These are phyloP conservation scores for Pelargonium nanum DNA, from an alignment of 345 rosid species.

Conservation along the genomic window DNA sequence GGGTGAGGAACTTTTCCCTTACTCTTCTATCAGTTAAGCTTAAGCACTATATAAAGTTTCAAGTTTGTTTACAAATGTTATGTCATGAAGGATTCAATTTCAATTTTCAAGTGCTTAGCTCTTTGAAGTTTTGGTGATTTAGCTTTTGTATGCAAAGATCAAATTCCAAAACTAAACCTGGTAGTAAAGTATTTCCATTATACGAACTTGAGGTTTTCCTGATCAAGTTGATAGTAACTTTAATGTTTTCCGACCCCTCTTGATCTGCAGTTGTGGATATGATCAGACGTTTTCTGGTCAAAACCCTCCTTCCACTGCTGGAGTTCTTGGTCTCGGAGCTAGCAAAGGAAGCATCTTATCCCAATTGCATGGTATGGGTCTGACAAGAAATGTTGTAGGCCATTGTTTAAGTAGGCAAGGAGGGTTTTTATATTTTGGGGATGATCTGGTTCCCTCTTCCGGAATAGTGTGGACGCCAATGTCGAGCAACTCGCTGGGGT, in stretches of 20 bases:
- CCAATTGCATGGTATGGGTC: conserved; percentile 37
- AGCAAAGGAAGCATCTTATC: conserved; percentile 60
- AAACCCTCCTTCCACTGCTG: conserved; percentile 53
- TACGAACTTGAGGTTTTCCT: neutral
- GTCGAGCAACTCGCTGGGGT: conserved; percentile 28
- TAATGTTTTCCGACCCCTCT: neutral
- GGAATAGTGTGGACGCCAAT: conserved; percentile 60
- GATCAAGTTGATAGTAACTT: neutral
- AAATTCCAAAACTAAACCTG: no score
- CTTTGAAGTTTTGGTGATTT: neutral
- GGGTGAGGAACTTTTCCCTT: conserved; percentile 40
- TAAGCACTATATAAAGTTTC: neutral
- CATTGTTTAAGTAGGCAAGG: conserved; percentile 73
- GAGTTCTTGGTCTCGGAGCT: conserved; percentile 75
- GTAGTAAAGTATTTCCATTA: no score
- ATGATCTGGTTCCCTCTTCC: conserved; percentile 46
- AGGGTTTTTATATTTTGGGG: conserved; percentile 79
- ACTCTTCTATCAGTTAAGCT: conserved; percentile 1
- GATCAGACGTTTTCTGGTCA: conserved; percentile 41
- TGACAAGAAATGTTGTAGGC: conserved; percentile 51
- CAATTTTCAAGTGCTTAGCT: no score
- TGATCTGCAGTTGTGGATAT: conserved; percentile 64
- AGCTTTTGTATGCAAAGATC: neutral
- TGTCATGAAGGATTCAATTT: neutral
- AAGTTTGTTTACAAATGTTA: neutral